Evolutionary conservation across 2,329 filamentous ascomycete species (phyloP), one percentile per base, ranked within the genome.

Genomic region (Aspergillus sp.): DNA sequence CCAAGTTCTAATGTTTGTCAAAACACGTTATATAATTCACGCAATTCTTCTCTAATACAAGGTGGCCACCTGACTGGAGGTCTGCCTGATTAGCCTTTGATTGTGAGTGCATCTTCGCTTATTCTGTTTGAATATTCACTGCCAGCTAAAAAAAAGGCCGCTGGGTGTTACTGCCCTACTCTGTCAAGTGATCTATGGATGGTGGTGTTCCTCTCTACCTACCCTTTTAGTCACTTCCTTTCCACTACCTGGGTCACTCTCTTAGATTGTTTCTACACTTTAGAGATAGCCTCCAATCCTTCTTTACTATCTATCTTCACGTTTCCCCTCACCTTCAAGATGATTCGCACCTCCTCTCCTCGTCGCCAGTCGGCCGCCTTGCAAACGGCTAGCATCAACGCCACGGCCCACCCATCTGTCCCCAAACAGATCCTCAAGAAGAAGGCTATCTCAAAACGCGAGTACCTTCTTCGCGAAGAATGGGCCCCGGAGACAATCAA

Each of bases 401-500:
- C 45, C 31, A 63, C 59, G 59, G 47, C 54, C 30, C 23, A 15
- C 30, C 19, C 30, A 56, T 13, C 25, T 23, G 43, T 47, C 15
- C 58, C 59, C 38, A 61, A 59, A 25, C 57, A 62, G 15, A 60
- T 59, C 48, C 54, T 62, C n/a, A 23, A 45, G 7, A 66, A 64
- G 19, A 63, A 63, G 41, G 51, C 53, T 17, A 46, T 64, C 15
- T 64, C 64, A 4, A 53, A 59, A n/a, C 17, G 46, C 49, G 61
- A 69, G 34, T 57, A 62, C 30, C 46, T 31, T 38, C 19, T 64
- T 9, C 25, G 62, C 7, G 54, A 66, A 55, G 65, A 66, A 63
- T 65, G 66, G 66, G 63, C 58, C 2, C 61, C 65, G 9, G 30
- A 62, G 22, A 57, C 62, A 6, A 48, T 66, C 8, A 59, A 43